Evolutionary conservation across 257 asterid genomes (phyloP), one percentile per base, ranked within the genome.

Genomic region (Fraxinus anomala): DNA sequence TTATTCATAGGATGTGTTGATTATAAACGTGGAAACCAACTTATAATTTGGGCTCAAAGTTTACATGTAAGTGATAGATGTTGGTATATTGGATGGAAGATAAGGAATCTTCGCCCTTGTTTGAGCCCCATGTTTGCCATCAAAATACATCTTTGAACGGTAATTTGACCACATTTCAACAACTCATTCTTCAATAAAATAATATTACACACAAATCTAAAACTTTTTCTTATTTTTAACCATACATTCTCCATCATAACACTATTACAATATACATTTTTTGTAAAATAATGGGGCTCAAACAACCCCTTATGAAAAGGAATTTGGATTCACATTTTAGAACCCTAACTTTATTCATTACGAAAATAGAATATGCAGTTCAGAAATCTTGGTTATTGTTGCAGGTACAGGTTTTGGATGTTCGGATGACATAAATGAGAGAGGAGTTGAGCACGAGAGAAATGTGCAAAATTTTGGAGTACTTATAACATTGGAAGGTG

Each of bases 321-420:
- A 63, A 9, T 63, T 63, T 28, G 17, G 19, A 10, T 63, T 23
- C n/a, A 63, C 19, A 26, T 23, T 78, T 21, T 8, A 70, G 70
- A 73, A 6, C 44, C 30, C 68, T 10, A 5, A 8, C 23, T 19
- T 2, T 51, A 6, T 21, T 75, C 61, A 28, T 65, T 67, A 31
- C 1, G 9, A 63, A 63, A 63, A 63, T 12, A 11, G 33, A 63
- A 63, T 24, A 23, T 63, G 36, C 36, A 24, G 17, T 26, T 23
- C 10, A 31, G 36, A 26, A 63, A 63, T 42, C 73, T 63, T 77
- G 71, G 21, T 74, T 76, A 51, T 76, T 40, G 66, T 33, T 82
- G 85, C 86, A 66, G 40, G 76, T 72, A 77, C 63, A 39, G 34
- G 24, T 65, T 36, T 40, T 77, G 84, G 47, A 76, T 84, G 74